Evolutionary conservation across 441 rosid genomes (phyloP).

Genomic region (Lepidium campestre): DNA sequence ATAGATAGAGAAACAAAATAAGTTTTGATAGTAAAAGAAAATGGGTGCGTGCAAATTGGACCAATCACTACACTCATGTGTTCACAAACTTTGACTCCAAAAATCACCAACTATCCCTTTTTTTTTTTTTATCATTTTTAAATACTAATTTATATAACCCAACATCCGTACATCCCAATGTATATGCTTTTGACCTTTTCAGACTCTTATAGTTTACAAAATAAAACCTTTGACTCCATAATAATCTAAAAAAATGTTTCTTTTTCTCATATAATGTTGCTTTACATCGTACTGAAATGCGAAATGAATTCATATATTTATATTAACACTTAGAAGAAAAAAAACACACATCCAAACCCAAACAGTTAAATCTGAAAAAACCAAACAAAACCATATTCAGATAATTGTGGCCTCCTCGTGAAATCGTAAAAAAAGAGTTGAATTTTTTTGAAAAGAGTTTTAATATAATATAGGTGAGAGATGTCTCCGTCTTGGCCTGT

Average conservation of each 20-base stretch:
- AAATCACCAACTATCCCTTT: not conserved
- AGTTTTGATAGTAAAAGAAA: too few relatives aligned
- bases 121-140: not conserved
- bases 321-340: not conserved
- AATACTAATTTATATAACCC: not conserved
- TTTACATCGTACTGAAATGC: not conserved
- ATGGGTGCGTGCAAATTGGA: conserved; percentile 12
- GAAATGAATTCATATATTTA: not conserved
- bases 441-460: not conserved
- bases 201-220: not conserved
- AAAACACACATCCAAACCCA: not conserved
- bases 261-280: not conserved
- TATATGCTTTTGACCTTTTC: not conserved
- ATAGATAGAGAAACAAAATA: too few relatives aligned
- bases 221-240: not conserved
- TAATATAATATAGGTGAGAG: not conserved
- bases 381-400: not conserved
- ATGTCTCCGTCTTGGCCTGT: conserved; percentile 4
- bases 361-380: not conserved
- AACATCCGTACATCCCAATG: conserved; percentile 21
- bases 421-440: not conserved
- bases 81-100: not conserved
- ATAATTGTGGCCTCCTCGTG: not conserved
- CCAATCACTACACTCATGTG: not conserved
- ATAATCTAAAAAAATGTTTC: too few relatives aligned